Conservation (phyloP, 1,139 yeast species). For the Yamadazyma friedrichii region DNA sequence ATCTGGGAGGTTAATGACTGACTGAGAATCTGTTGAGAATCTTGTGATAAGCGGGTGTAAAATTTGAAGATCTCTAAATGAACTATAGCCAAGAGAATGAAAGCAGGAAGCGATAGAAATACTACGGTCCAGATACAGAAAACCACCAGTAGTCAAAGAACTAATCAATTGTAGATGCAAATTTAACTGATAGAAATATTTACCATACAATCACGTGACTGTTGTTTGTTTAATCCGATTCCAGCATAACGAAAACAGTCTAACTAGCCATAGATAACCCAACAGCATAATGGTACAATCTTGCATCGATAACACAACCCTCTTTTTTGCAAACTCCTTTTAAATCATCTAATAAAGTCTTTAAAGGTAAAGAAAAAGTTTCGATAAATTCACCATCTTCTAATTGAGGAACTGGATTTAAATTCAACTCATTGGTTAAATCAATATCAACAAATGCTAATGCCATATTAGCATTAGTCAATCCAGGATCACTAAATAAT, state of each 20-base stretch:
- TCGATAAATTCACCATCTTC: conserved; percentile 92
- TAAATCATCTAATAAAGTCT: conserved; percentile 54
- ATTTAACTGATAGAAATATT: no score
- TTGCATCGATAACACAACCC: conserved; percentile 81
- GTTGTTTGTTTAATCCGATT: no score
- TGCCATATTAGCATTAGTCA: conserved; percentile 85
- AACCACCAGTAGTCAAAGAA: no score
- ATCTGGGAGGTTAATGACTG: not conserved
- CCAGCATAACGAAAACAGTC: no score
- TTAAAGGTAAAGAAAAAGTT: conserved; percentile 67
- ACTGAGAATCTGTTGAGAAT: not conserved
- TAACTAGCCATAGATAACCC: conserved; percentile 40
- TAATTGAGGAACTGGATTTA: conserved; percentile 66
- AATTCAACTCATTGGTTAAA: conserved; percentile 59
- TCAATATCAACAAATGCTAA: conserved; percentile 81
- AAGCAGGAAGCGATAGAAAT: no score
- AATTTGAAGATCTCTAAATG: no score
- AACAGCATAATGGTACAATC: conserved; percentile 81
- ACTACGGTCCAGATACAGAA: no score
- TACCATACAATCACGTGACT: no score
- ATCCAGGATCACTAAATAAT: conserved; percentile 88
- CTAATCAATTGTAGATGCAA: no score
- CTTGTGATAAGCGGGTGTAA: not conserved
- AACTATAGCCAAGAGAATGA: no score
- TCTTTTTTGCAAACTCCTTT: conserved; percentile 46